These are phyloP conservation scores for Diaporthe helianthi DNA, from an alignment of 2,329 filamentous ascomycete genomes.

Conservation along the genomic window DNA sequence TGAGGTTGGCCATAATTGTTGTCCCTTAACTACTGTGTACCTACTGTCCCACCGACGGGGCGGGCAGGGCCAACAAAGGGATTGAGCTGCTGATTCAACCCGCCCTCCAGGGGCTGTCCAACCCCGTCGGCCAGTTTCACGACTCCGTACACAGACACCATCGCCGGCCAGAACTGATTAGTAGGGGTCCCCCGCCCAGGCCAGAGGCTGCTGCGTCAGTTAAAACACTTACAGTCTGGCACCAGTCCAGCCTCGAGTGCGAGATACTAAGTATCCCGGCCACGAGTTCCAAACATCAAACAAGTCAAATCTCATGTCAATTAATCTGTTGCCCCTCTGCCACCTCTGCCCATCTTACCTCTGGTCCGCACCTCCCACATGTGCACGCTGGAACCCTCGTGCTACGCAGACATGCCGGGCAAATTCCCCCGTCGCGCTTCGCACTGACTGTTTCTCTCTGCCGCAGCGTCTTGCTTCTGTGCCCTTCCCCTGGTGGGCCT, in stretches of 20 bases:
- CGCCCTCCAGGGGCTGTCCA: constrained; percentile 22
- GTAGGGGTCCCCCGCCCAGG: not conserved
- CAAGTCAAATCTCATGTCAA: not conserved
- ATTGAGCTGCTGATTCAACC: not conserved
- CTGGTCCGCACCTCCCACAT: not conserved
- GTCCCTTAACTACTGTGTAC: not conserved
- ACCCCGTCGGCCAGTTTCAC: constrained; percentile 18
- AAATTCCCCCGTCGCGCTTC: not conserved
- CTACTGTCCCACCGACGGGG: not conserved
- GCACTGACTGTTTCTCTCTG: constrained; percentile 12
- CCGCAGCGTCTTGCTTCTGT: constrained; percentile 5
- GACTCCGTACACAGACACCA: constrained; percentile 21
- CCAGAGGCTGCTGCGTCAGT: not conserved
- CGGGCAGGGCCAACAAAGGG: not conserved
- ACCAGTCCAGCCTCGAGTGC: not conserved
- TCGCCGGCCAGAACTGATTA: constrained; percentile 9
- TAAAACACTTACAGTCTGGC: too few relatives aligned
- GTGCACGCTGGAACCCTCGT: not conserved
- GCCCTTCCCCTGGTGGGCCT: not conserved
- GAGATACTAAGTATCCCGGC: not conserved
- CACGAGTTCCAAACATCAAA: not conserved
- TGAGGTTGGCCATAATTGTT: not conserved
- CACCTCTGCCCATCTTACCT: too few relatives aligned
- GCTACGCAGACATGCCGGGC: not conserved
- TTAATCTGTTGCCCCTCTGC: not conserved